These are phyloP conservation scores for Asterochloris sp. DNA, from an alignment of 139 green algal species.

Conservation along the genomic window DNA sequence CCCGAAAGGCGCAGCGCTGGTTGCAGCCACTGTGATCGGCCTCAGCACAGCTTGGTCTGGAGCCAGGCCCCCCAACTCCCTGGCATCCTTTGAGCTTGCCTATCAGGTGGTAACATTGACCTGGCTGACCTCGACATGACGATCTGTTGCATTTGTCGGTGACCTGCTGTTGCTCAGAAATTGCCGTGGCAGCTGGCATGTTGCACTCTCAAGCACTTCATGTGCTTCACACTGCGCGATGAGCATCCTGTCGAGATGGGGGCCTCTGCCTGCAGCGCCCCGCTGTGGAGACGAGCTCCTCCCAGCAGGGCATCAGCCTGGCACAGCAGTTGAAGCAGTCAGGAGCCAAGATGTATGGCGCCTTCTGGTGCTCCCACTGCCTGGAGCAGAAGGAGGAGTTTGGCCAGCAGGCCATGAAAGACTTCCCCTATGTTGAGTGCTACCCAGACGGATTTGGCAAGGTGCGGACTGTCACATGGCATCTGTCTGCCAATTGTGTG, in stretches of 20 bases:
- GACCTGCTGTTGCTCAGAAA: too few species aligned
- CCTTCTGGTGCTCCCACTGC: constrained; percentile 98
- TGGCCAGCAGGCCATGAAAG: constrained; percentile 72
- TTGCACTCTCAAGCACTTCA: too few species aligned
- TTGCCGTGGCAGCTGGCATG: too few species aligned
- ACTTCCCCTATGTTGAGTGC: constrained; percentile 98
- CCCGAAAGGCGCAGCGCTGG: not conserved
- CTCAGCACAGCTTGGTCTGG: not conserved
- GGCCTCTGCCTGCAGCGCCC: constrained; percentile 25
- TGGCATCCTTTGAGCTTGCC: not conserved
- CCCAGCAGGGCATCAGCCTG: constrained; percentile 27
- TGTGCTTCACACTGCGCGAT: too few species aligned
- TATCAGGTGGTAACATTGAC: not conserved
- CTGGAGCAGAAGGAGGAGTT: constrained; percentile 92
- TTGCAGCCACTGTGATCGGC: not conserved
- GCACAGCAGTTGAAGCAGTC: constrained; percentile 59
- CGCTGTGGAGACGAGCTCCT: constrained; percentile 22
- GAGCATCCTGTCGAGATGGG: too few species aligned
- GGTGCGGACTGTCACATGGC: constrained; percentile 31
- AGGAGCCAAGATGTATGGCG: constrained; percentile 95
- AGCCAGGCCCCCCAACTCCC: not conserved
- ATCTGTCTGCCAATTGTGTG: not conserved
- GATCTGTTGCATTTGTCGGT: too few species aligned
- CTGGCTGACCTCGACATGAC: too few species aligned
- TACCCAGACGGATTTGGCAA: constrained; percentile 88